Evolutionary conservation across 2,329 filamentous ascomycete genomes (phyloP), one percentile per base, ranked within the genome.

Genomic region (Hortaea sp.): DNA sequence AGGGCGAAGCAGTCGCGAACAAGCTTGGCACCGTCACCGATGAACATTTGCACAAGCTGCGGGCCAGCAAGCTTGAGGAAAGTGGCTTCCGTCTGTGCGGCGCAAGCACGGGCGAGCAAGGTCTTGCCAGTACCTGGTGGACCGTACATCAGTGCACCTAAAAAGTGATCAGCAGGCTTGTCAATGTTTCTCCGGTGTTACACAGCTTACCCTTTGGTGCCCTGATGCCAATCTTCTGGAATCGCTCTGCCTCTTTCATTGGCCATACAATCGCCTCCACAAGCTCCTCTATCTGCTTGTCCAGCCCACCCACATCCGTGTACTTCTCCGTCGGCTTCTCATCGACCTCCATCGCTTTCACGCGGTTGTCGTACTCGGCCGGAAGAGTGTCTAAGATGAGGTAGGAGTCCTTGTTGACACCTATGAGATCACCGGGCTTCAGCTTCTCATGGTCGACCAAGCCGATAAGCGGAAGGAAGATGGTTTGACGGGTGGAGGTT

Each of bases 221-320:
- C 74, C 98, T 98, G 76, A 98, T 98, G 57, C 92, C 92, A 62
- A 98, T 95, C 78, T 95, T 97, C 78, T 95, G 97, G 75, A 98
- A 98, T 13, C 90, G 81, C 59, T 98, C 94, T 1, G 92, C 89
- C 71, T 98, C 90, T 78, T 97, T 97, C 92, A 98, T 98, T 1
- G 92, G 92, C 90, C 90, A 97, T 29, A 98, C 92, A 42, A 98
- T 92, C 46, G 92, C 92, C 72, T 98, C 92, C 6, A 98, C 89
- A 45, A 98, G 78, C 71, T 98, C 94, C 67, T 95, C 90, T 63
- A 98, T 98, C 74, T 98, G 92, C 73, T 98, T 98, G 70, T 95
- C 89, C 60, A 98, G 69, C 43, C 92, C 92, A 70, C 92, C 92
- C 10, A 98, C 94, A 71, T 98, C 92, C 45, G 84, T 92, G 72